Percentiles rank a stretch among this genome's conserved stretches.
Evolutionary conservation across 2,329 filamentous ascomycete genomes (phyloP).

Genomic region (Byssochlamys sp.): DNA sequence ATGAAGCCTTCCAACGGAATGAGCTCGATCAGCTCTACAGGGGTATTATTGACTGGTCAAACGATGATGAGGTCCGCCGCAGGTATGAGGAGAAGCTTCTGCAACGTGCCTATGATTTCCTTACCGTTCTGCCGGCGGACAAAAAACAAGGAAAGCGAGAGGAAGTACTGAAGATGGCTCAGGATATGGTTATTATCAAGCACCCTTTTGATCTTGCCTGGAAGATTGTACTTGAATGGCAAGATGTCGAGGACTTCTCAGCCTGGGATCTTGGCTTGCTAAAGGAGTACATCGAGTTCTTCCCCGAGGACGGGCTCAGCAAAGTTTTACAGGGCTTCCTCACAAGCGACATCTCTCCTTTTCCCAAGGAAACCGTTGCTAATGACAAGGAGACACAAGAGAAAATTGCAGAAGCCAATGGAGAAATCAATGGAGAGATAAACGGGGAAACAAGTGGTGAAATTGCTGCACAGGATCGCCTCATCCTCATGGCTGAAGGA

Average conservation of each 20-base stretch:
- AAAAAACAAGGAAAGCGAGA: constrained; percentile 62
- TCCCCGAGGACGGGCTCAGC: constrained; percentile 71
- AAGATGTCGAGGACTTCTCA: constrained; percentile 63
- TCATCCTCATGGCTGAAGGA: constrained; percentile 71
- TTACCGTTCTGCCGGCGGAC: constrained; percentile 58
- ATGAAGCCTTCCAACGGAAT: constrained; percentile 68
- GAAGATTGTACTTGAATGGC: constrained; percentile 84
- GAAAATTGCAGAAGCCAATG: constrained; percentile 6
- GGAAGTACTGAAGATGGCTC: constrained; percentile 65
- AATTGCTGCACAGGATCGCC: constrained; percentile 64
- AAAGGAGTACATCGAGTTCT: constrained; percentile 69
- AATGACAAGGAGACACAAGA: constrained; percentile 45
- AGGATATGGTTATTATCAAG: constrained; percentile 92
- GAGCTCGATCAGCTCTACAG: constrained; percentile 71
- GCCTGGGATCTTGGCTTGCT: constrained; percentile 71
- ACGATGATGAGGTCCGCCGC: constrained; percentile 73
- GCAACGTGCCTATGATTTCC: constrained; percentile 66
- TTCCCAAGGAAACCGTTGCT: constrained; percentile 44
- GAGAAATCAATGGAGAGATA: not conserved
- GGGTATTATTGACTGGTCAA: constrained; percentile 79
- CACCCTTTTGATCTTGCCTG: constrained; percentile 83
- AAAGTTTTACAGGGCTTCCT: constrained; percentile 76
- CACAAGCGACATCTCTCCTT: constrained; percentile 74
- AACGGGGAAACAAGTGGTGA: constrained; percentile 33
- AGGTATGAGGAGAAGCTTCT: constrained; percentile 85